phyloP scores from a whole-genome alignment of 768 basidiomycete species.

The Lactifluus volemus region DNA sequence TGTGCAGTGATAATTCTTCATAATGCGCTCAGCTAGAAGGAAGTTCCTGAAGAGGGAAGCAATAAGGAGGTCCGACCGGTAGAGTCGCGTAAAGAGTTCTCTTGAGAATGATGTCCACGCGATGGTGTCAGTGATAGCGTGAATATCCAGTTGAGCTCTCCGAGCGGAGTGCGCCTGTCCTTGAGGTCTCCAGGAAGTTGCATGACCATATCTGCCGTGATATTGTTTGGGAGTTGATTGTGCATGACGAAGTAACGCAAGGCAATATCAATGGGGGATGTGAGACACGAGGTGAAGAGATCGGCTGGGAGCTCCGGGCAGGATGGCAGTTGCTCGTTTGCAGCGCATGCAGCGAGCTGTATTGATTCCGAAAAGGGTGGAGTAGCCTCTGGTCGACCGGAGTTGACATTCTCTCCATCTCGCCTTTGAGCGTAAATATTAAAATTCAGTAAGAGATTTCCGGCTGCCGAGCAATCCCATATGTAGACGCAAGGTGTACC shows the following conservation, averaged over 20 bases:
- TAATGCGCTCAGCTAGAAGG: conserved; percentile 92
- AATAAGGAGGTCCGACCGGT: conserved; percentile 91
- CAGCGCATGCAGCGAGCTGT: conserved; percentile 90
- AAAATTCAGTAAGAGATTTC: conserved; percentile 86
- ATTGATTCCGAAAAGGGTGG: conserved; percentile 80
- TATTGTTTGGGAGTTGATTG: conserved; percentile 71
- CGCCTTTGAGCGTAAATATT: conserved; percentile 68
- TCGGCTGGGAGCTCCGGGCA: conserved; percentile 97
- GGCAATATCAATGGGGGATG: conserved; percentile 96
- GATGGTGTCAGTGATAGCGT: conserved; percentile 99
- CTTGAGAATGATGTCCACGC: conserved; percentile 97
- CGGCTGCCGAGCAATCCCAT: conserved; percentile 99
- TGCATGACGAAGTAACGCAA: conserved; percentile 90
- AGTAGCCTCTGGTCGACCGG: conserved; percentile 50
- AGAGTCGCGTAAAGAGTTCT: conserved; percentile 87
- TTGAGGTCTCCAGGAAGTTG: conserved; percentile 95
- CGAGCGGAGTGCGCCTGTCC: conserved; percentile 90
- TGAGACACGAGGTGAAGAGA: conserved; percentile 94
- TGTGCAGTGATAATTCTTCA: conserved; percentile 97
- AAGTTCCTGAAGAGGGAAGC: conserved; percentile 97
- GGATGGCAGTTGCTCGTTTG: conserved; percentile 86
- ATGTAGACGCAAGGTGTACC: conserved; percentile 95
- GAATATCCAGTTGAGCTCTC: conserved; percentile 99
- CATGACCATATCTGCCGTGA: conserved; percentile 84
- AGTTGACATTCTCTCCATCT: conserved; percentile 51